Evolutionary conservation across 2,329 filamentous ascomycete species (phyloP).

Genomic region (Cordyceps sp.): DNA sequence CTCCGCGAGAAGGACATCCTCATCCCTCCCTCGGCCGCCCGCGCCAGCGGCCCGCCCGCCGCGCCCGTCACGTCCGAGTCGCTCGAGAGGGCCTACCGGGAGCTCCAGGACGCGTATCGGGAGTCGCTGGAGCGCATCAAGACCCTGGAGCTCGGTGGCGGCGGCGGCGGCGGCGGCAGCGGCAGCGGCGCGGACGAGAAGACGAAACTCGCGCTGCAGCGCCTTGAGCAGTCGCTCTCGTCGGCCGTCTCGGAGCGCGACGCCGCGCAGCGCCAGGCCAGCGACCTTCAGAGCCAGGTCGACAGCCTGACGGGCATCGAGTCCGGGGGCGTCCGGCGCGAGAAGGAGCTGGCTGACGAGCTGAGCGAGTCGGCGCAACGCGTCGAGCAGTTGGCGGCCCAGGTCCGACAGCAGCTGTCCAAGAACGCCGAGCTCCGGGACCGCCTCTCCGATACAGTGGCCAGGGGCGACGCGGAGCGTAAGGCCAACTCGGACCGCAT

Average conservation of each 20-base stretch:
- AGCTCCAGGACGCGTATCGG: slow-evolving; percentile 56
- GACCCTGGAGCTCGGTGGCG: slow-evolving; percentile 36
- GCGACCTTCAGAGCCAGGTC: slow-evolving; percentile 44
- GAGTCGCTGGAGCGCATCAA: slow-evolving; percentile 51
- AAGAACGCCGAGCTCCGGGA: slow-evolving; percentile 59
- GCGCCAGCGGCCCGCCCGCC: slow-evolving; percentile 9
- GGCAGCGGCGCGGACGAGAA: slow-evolving; percentile 30
- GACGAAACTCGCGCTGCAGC: slow-evolving; percentile 43
- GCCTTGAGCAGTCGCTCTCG: slow-evolving; percentile 52
- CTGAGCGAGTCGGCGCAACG: slow-evolving; percentile 57
- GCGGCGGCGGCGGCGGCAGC: slow-evolving; percentile 21
- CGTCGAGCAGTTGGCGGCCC: slow-evolving; percentile 61
- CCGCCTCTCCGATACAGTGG: slow-evolving; percentile 63
- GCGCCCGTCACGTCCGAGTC: slow-evolving; percentile 49
- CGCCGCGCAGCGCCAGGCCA: slow-evolving; percentile 48
- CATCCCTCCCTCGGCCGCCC: slow-evolving; percentile 43
- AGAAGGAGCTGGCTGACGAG: slow-evolving; percentile 50
- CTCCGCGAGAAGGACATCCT: slow-evolving; percentile 71
- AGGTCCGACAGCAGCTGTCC: slow-evolving; percentile 68
- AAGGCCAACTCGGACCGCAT: slow-evolving; percentile 67
- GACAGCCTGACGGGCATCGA: slow-evolving; percentile 39
- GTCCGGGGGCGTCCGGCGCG: slow-evolving; percentile 36
- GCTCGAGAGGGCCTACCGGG: slow-evolving; percentile 56
- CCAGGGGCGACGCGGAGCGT: slow-evolving; percentile 72
- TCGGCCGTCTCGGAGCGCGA: slow-evolving; percentile 57